Conservation (phyloP, 441 rosid species). For the Erysimum pusillum region DNA sequence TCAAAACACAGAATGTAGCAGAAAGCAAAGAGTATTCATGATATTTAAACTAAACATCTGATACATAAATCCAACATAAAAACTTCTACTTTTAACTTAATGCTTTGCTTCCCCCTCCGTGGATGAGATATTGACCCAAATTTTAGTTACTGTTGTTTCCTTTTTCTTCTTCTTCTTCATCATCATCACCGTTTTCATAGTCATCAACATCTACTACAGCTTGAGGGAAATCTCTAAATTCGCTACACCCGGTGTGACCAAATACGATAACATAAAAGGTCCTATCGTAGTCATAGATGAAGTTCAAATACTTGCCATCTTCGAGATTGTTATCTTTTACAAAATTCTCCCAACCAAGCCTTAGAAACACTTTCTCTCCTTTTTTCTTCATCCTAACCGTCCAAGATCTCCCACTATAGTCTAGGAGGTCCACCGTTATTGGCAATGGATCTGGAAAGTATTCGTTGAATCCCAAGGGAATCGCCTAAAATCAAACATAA, state of each 20-base stretch:
- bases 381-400: constrained; percentile 27
- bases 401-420: constrained; percentile 36
- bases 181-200: constrained; percentile 28
- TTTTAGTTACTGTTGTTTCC: not conserved
- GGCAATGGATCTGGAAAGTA: constrained; percentile 34
- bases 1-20: not conserved
- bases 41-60: constrained; percentile 10
- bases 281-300: constrained; percentile 29
- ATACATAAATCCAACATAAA: not conserved
- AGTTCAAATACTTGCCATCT: constrained; percentile 41
- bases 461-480: constrained; percentile 29
- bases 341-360: constrained; percentile 36
- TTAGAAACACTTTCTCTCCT: constrained; percentile 30
- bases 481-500: not conserved
- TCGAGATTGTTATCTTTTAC: constrained; percentile 31
- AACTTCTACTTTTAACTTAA: not conserved
- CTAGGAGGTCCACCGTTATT: constrained; percentile 16
- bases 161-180: not conserved
- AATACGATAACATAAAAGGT: constrained; percentile 27
- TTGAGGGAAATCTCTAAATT: constrained; percentile 28
- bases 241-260: constrained; percentile 22
- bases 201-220: constrained; percentile 24
- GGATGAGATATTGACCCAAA: not conserved
- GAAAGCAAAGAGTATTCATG: not conserved
- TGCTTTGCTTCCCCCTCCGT: not conserved